Evolutionary conservation across 495 filamentous ascomycete genomes (phyloP).

Genomic region (Aspergillus baeticus): DNA sequence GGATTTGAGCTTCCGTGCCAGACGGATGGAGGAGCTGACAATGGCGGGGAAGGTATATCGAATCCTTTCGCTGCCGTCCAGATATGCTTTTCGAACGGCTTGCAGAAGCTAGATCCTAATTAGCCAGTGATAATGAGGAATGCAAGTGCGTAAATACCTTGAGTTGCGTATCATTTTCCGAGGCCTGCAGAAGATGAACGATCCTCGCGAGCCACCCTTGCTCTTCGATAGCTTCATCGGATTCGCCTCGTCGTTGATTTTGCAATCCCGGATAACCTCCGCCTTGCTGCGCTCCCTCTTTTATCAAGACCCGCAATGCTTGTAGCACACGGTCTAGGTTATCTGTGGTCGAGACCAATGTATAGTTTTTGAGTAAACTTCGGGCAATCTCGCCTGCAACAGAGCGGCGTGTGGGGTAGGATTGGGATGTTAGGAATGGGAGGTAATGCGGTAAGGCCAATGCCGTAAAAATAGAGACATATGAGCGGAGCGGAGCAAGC

Average conservation of each 20-base stretch:
- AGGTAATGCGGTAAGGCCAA: conserved; percentile 88
- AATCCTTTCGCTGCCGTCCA: conserved; percentile 91
- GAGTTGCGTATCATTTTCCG: conserved; percentile 90
- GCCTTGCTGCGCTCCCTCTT: conserved; percentile 83
- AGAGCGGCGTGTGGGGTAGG: conserved; percentile 86
- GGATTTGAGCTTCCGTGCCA: conserved; percentile 85
- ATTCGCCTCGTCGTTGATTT: conserved; percentile 66
- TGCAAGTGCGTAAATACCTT: conserved; percentile 46
- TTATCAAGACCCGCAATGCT: conserved; percentile 84
- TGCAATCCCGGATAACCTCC: conserved; percentile 79
- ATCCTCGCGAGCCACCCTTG: conserved; percentile 94
- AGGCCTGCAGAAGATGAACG: conserved; percentile 78
- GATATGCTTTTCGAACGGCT: conserved; percentile 80
- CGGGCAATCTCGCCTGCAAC: conserved; percentile 85
- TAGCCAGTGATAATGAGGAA: conserved; percentile 17
- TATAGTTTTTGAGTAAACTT: conserved; percentile 76
- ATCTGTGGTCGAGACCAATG: conserved; percentile 66
- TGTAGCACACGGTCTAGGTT: conserved; percentile 89
- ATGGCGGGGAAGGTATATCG: conserved; percentile 93
- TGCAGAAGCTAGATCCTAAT: conserved; percentile 68
- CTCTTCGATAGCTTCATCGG: conserved; percentile 95
- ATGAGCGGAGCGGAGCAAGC: conserved; percentile 82
- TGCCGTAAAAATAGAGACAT: conserved; percentile 90
- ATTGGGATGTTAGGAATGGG: conserved; percentile 85
- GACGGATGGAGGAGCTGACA: conserved; percentile 83